These are phyloP conservation scores for Leishmania amazonensis DNA, from an alignment of 208 protist genomes.

Conservation along the genomic window DNA sequence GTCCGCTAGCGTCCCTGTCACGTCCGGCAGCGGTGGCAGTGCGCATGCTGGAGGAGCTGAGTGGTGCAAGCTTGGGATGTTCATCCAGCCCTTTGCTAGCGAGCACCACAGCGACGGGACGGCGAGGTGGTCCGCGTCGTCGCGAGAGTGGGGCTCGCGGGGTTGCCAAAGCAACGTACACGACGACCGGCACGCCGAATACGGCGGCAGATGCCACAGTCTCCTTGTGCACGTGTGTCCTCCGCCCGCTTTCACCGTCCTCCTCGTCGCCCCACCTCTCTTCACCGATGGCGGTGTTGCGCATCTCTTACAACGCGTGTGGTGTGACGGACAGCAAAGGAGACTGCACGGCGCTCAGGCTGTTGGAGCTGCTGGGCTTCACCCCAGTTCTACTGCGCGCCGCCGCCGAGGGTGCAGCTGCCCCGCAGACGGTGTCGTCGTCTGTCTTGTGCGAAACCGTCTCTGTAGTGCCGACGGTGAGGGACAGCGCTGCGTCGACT, in stretches of 20 bases:
- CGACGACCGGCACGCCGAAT: background rate
- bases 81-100: background rate
- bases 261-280: background rate
- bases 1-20: background rate
- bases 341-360: conserved; percentile 8
- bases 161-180: background rate
- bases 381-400: conserved; percentile 31
- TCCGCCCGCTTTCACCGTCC: background rate
- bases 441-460: background rate
- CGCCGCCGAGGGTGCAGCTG: background rate
- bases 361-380: conserved; percentile 55
- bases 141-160: background rate
- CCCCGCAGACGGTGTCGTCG: background rate
- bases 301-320: background rate
- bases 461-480: background rate
- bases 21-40: background rate
- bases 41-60: conserved; percentile 10
- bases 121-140: background rate
- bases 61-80: too few relatives aligned
- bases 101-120: background rate
- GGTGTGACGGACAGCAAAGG: background rate
- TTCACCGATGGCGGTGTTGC: conserved; percentile 2
- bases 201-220: background rate
- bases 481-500: background rate
- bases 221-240: background rate